Percentiles rank a stretch among this genome's conserved stretches.
Conservation (phyloP, 768 basidiomycete genomes). For the Postia placenta region DNA sequence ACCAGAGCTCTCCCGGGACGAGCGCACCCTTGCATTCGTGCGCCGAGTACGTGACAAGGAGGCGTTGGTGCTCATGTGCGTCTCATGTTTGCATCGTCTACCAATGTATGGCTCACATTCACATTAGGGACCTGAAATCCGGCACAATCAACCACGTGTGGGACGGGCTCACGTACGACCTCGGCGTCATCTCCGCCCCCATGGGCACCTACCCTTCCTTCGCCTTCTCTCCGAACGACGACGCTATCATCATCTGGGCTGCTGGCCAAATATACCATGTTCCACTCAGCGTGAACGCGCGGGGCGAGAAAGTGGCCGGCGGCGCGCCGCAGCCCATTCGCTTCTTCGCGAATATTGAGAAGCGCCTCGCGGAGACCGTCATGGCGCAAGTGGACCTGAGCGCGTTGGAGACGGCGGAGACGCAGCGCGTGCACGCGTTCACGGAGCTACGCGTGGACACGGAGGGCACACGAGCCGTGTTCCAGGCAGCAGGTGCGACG, state of each 20-base stretch:
- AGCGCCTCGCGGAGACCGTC: constrained; percentile 58
- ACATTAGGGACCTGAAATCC: constrained; percentile 56
- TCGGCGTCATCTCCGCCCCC: constrained; percentile 57
- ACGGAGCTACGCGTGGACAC: constrained; percentile 53
- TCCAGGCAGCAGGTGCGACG: constrained; percentile 61
- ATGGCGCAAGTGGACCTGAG: constrained; percentile 43
- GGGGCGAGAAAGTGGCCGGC: constrained; percentile 45
- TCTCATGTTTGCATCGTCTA: background rate
- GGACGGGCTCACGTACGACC: constrained; percentile 66
- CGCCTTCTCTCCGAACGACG: constrained; percentile 55
- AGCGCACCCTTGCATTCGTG: constrained; percentile 67
- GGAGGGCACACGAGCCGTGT: constrained; percentile 47
- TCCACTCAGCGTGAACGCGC: constrained; percentile 44
- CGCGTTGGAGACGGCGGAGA: constrained; percentile 44
- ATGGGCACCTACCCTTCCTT: constrained; percentile 81
- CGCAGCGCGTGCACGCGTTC: constrained; percentile 56
- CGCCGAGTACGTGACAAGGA: constrained; percentile 69
- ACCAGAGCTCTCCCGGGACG: constrained; percentile 64
- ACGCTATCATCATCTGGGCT: constrained; percentile 67
- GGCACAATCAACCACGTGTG: constrained; percentile 61
- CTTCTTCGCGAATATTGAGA: constrained; percentile 60
- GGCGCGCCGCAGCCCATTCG: constrained; percentile 42
- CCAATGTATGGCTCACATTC: background rate
- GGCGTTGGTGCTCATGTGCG: constrained; percentile 65
- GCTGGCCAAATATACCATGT: constrained; percentile 63